Evolutionary conservation across 2,329 filamentous ascomycete genomes (phyloP).

Genomic region (Phaeosphaeria sp.): DNA sequence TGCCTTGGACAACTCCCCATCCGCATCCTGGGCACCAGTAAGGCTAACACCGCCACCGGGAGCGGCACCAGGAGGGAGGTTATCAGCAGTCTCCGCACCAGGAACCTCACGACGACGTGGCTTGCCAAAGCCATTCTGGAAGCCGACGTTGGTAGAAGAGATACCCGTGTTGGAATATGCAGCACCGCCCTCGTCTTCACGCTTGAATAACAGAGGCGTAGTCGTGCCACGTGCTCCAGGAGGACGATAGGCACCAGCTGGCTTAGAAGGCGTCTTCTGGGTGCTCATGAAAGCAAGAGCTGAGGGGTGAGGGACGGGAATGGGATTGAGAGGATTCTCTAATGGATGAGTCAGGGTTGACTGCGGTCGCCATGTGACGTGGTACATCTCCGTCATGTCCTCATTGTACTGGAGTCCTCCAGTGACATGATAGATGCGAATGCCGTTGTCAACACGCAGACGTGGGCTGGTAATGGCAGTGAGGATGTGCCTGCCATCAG

Average conservation of each 20-base stretch:
- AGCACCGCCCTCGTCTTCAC: conserved; percentile 93
- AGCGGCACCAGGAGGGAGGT: conserved; percentile 71
- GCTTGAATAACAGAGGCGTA: conserved; percentile 94
- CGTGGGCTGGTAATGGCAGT: conserved; percentile 97
- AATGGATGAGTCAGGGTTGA: conserved; percentile 65
- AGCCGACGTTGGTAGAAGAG: conserved; percentile 61
- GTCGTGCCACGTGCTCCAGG: conserved; percentile 88
- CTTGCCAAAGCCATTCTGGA: conserved; percentile 80
- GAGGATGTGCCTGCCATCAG: conserved; percentile 92
- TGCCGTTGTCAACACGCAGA: conserved; percentile 93
- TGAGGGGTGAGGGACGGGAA: conserved; percentile 82
- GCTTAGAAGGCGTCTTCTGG: conserved; percentile 93
- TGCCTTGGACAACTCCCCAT: conserved; percentile 80
- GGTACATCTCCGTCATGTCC: conserved; percentile 93
- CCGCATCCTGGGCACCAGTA: conserved; percentile 68
- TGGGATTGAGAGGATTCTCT: conserved; percentile 73
- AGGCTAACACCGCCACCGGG: conserved; percentile 71
- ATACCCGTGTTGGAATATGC: conserved; percentile 84
- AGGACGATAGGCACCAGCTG: conserved; percentile 94
- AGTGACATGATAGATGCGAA: conserved; percentile 92
- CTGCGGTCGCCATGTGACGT: conserved; percentile 83
- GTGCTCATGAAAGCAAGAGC: conserved; percentile 82
- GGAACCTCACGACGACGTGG: conserved; percentile 79
- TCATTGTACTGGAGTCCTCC: conserved; percentile 93
- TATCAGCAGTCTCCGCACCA: conserved; percentile 76